Conservation (phyloP, 2,329 filamentous ascomycete genomes). For the Calonectria ilicicola region DNA sequence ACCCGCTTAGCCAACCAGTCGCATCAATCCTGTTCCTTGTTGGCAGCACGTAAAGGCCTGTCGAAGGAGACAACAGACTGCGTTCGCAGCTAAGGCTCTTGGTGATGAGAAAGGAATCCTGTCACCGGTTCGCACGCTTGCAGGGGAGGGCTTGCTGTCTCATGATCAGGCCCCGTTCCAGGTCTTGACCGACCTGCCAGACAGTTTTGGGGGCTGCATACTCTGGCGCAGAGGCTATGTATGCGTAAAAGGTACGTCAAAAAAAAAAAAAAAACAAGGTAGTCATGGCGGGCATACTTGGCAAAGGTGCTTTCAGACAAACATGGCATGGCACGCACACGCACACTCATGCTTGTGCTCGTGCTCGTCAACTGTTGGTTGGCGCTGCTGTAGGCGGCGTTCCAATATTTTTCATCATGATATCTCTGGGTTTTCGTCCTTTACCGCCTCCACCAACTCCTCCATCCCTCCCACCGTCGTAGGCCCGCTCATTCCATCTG, state of each 20-base stretch:
- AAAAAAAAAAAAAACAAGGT: background rate
- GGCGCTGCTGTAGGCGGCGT: conserved; percentile 32
- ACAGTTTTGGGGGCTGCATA: conserved; percentile 5
- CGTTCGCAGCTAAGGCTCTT: conserved; percentile 24
- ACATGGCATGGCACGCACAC: background rate
- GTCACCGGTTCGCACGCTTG: conserved; percentile 22
- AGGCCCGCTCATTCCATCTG: conserved; percentile 77
- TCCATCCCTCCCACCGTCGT: conserved; percentile 73
- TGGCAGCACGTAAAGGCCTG: background rate
- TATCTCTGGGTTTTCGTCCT: conserved; percentile 58
- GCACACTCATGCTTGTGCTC: background rate
- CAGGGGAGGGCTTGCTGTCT: conserved; percentile 19
- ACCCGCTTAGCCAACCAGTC: conserved; percentile 21
- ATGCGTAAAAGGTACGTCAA: background rate
- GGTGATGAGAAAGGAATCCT: conserved; percentile 25
- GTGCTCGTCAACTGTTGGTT: conserved; percentile 11
- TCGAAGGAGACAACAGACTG: conserved; percentile 10
- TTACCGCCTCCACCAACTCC: conserved; percentile 67
- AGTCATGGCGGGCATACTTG: conserved; percentile 1
- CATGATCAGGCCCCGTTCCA: conserved; percentile 6
- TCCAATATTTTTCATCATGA: conserved; percentile 34
- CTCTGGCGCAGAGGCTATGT: background rate
- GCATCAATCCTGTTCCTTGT: conserved; percentile 17
- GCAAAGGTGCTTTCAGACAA: background rate
- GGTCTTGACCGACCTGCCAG: conserved; percentile 9